Conservation (phyloP, 768 basidiomycete genomes). For the Kwoniella sp. region DNA sequence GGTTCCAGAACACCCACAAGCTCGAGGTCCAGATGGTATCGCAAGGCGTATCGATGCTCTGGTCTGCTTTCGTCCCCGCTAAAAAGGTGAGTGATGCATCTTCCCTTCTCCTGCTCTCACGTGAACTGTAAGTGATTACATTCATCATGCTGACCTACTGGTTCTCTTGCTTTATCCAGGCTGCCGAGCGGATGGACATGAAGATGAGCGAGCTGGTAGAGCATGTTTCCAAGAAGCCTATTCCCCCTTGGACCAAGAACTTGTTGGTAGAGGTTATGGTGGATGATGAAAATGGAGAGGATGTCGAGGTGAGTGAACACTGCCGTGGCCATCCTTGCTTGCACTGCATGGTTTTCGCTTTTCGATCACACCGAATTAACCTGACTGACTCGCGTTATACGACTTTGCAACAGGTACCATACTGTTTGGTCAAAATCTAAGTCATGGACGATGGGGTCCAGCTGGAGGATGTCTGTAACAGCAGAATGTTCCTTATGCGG, state of each 20-base stretch:
- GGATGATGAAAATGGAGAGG: conserved; percentile 85
- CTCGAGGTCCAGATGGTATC: conserved; percentile 94
- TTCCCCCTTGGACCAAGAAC: conserved; percentile 78
- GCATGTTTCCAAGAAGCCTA: conserved; percentile 88
- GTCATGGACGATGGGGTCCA: neutral
- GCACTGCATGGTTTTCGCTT: no score
- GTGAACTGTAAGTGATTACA: no score
- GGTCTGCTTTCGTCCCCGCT: conserved; percentile 89
- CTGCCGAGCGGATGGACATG: conserved; percentile 83
- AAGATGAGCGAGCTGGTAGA: conserved; percentile 89
- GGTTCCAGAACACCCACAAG: conserved; percentile 80
- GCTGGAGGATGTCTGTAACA: no score
- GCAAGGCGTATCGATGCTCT: conserved; percentile 96
- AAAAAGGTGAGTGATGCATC: conserved; percentile 90
- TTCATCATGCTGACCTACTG: no score
- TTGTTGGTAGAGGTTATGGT: conserved; percentile 94
- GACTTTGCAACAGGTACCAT: conserved; percentile 31
- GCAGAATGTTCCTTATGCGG: conserved; percentile 15
- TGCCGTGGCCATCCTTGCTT: no score
- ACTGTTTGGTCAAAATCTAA: conserved; percentile 42
- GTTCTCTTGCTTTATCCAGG: conserved; percentile 59
- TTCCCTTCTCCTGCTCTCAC: no score
- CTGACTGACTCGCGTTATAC: neutral
- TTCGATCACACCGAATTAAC: no score
- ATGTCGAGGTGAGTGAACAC: conserved; percentile 80